Conservation (phyloP, 192 early-diverging fungal genomes). For the Anaeromyces robustus region DNA sequence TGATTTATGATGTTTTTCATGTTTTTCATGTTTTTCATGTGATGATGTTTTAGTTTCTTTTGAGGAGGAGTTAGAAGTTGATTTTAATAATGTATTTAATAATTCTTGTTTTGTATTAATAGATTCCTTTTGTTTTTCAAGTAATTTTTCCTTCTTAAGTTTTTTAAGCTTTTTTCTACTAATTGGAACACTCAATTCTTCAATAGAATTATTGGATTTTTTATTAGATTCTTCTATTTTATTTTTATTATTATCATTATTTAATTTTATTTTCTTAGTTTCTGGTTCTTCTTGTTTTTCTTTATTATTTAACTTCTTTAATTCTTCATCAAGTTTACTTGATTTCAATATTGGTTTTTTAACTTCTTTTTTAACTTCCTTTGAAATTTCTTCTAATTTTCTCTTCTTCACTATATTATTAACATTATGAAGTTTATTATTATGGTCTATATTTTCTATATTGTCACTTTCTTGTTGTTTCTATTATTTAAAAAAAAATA, state of each 20-base stretch:
- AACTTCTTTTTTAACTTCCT: neutral
- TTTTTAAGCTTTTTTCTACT: neutral
- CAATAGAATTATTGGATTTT: neutral
- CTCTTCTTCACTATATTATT: neutral
- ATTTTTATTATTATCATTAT: neutral
- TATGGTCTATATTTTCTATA: too few species aligned
- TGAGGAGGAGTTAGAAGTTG: neutral
- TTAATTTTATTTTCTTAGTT: neutral
- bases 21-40: too few species aligned
- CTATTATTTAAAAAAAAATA: too few species aligned
- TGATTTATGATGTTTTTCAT: neutral
- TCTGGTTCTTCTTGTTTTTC: neutral
- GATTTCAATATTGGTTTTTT: neutral
- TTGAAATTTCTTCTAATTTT: neutral
- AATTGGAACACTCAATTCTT: neutral
- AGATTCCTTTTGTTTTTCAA: neutral
- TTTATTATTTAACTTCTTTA: neutral
- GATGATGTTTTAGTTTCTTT: neutral
- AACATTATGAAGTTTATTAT: too few species aligned
- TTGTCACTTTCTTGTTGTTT: neutral
- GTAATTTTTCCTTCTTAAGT: neutral
- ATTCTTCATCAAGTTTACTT: neutral
- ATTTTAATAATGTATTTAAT: neutral
- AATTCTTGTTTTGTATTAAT: neutral
- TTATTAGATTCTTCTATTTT: neutral